phyloP scores from a whole-genome alignment of 441 rosid species.

The Breynia disticha region DNA sequence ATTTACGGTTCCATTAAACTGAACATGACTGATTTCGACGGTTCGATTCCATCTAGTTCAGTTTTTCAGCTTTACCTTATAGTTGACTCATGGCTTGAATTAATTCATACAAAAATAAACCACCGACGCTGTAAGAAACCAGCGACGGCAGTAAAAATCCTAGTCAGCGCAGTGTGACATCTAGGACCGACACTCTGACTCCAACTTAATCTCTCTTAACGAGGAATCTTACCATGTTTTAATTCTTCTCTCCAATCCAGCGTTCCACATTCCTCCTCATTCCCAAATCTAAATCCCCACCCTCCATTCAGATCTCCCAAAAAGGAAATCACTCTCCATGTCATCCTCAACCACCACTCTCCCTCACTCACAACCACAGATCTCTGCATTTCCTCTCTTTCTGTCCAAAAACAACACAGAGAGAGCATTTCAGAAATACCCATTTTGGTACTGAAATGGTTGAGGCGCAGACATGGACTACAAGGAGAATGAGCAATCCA shows the following conservation, averaged over 20 bases:
- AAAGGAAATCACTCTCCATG: not conserved
- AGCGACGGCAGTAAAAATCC: too few species aligned
- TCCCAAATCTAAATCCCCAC: slow-evolving; percentile 47
- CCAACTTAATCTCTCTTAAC: slow-evolving; percentile 1
- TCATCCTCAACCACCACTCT: slow-evolving; percentile 11
- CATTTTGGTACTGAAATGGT: slow-evolving; percentile 44
- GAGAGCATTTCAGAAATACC: not conserved
- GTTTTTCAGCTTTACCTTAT: too few species aligned
- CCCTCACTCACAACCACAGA: slow-evolving; percentile 21
- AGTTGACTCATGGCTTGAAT: too few species aligned
- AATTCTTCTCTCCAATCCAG: slow-evolving; percentile 26
- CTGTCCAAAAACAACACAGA: slow-evolving; percentile 12
- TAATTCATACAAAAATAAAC: too few species aligned
- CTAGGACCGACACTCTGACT: too few species aligned
- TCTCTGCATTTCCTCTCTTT: slow-evolving; percentile 22
- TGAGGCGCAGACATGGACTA: slow-evolving; percentile 96
- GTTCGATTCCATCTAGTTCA: too few species aligned
- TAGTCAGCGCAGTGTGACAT: too few species aligned
- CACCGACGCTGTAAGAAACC: too few species aligned
- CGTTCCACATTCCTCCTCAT: slow-evolving; percentile 13
- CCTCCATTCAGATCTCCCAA: slow-evolving; percentile 37
- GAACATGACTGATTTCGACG: too few species aligned
- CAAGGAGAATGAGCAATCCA: slow-evolving; percentile 94
- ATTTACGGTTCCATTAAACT: too few species aligned
- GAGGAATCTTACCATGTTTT: slow-evolving; percentile 22